A percentile compares a stretch with the other conserved stretches of the same genome.
These are phyloP conservation scores for Boletus reticulatus DNA, from an alignment of 768 basidiomycete genomes.

Conservation along the genomic window DNA sequence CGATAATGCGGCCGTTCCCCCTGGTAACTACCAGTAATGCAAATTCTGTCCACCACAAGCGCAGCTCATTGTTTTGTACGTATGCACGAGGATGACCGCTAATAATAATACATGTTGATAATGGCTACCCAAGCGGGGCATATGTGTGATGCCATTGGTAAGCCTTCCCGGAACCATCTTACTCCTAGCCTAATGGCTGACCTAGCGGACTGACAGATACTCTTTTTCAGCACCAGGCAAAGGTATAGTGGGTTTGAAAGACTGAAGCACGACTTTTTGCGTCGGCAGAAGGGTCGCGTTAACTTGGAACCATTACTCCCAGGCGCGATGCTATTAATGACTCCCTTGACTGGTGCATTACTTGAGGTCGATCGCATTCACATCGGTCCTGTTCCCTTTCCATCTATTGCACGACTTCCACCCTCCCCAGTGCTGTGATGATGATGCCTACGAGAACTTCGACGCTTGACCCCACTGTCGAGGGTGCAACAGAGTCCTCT, in stretches of 20 bases:
- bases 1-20: not conserved
- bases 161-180: too few species aligned
- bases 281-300: not conserved
- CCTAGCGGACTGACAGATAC: not conserved
- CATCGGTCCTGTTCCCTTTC: not conserved
- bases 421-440: not conserved
- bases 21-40: not conserved
- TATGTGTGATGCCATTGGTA: too few species aligned
- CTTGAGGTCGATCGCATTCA: not conserved
- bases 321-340: constrained; percentile 8
- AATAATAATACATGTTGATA: too few species aligned
- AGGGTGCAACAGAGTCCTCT: constrained; percentile 6
- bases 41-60: not conserved
- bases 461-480: constrained; percentile 4
- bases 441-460: constrained; percentile 9
- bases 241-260: too few species aligned
- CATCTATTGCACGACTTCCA: not conserved
- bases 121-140: too few species aligned
- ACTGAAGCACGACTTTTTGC: too few species aligned
- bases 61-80: not conserved
- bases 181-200: not conserved
- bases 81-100: too few species aligned
- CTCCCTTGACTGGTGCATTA: not conserved
- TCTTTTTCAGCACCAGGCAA: too few species aligned
- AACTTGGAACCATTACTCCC: not conserved